Conservation (phyloP, 2,329 filamentous ascomycete genomes). For the Aspergillus neoniger region DNA sequence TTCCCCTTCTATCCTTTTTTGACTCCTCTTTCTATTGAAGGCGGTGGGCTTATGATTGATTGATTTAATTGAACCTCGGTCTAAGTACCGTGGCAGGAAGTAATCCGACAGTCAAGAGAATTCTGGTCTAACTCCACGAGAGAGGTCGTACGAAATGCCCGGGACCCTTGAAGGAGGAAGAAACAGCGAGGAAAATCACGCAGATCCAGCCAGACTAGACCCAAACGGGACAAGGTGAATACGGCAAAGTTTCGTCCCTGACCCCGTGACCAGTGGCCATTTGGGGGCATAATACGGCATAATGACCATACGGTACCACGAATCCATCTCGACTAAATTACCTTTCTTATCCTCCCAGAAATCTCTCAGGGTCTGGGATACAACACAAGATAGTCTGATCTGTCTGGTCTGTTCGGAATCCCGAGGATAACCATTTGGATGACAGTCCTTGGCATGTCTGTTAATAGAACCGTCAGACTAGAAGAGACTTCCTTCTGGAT, state of each 20-base stretch:
- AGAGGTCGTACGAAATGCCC: too few species aligned
- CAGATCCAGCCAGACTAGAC: not conserved
- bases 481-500: not conserved
- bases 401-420: too few species aligned
- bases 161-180: too few species aligned
- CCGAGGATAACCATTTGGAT: too few species aligned
- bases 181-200: not conserved
- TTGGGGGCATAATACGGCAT: not conserved
- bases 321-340: constrained; percentile 12
- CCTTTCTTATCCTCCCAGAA: constrained; percentile 4
- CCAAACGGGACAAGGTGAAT: not conserved
- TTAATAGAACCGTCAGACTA: not conserved
- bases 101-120: too few species aligned
- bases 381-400: too few species aligned
- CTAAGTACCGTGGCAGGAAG: not conserved
- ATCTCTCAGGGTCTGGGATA: not conserved
- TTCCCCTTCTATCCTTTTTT: too few species aligned
- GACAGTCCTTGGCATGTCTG: not conserved
- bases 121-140: too few species aligned
- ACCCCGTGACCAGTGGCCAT: not conserved
- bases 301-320: constrained; percentile 5
- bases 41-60: not conserved
- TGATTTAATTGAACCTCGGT: not conserved
- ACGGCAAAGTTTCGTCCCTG: not conserved
- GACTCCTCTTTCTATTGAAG: not conserved